Evolutionary conservation across 2,329 filamentous ascomycete species (phyloP).

Genomic region (Magnaporthales sp.): DNA sequence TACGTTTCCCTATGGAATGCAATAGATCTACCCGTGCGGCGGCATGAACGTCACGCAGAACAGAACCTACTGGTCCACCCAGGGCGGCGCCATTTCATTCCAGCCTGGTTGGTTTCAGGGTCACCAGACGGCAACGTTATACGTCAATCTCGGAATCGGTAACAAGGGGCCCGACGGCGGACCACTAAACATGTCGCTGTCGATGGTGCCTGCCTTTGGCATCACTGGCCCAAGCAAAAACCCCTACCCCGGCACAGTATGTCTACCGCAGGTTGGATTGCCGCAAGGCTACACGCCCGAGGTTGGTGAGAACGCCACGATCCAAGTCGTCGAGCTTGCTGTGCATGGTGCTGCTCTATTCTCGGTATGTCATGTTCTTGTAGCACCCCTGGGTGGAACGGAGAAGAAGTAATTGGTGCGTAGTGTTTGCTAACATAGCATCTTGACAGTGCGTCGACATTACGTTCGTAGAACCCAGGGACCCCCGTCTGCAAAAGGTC

Average conservation of each 20-base stretch:
- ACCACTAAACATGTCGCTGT: slow-evolving; percentile 78
- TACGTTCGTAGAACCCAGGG: slow-evolving; percentile 72
- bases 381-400: not conserved
- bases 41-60: slow-evolving; percentile 71
- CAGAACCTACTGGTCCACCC: slow-evolving; percentile 84
- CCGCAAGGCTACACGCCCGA: slow-evolving; percentile 63
- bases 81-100: slow-evolving; percentile 77
- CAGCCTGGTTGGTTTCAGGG: slow-evolving; percentile 97
- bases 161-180: slow-evolving; percentile 53
- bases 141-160: slow-evolving; percentile 85
- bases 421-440: not conserved
- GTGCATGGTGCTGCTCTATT: slow-evolving; percentile 77
- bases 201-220: slow-evolving; percentile 74
- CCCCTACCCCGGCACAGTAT: slow-evolving; percentile 83
- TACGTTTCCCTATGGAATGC: slow-evolving; percentile 80
- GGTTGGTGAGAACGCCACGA: slow-evolving; percentile 80
- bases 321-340: slow-evolving; percentile 78
- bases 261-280: slow-evolving; percentile 80
- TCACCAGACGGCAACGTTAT: slow-evolving; percentile 72
- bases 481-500: slow-evolving; percentile 58
- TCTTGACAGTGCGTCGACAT: slow-evolving; percentile 77
- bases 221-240: slow-evolving; percentile 73
- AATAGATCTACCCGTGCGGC: slow-evolving; percentile 93
- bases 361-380: slow-evolving; percentile 46
- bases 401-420: slow-evolving; percentile 6